A percentile compares a stretch with the other conserved stretches of the same genome.
These are phyloP conservation scores for Chaetomium fimeti DNA, from an alignment of 495 filamentous ascomycete genomes.

Conservation along the genomic window DNA sequence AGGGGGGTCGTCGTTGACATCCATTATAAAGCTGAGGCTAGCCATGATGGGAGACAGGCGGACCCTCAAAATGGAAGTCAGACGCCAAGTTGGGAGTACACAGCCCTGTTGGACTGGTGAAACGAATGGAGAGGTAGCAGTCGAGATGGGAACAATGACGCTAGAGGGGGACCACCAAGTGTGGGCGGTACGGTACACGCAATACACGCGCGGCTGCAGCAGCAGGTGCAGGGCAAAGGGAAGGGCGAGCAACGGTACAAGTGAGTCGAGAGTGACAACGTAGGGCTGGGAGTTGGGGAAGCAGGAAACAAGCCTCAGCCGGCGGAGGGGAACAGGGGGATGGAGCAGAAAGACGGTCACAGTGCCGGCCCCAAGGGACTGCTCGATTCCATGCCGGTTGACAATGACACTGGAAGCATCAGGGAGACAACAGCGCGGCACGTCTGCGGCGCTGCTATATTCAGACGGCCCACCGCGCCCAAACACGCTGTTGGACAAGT, in stretches of 20 bases:
- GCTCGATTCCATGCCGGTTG: slow-evolving; percentile 16
- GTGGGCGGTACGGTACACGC: slow-evolving; percentile 25
- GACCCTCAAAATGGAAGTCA: slow-evolving; percentile 45
- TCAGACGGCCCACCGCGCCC: slow-evolving; percentile 37
- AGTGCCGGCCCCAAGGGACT: slow-evolving; percentile 14
- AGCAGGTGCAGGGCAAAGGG: slow-evolving; percentile 24
- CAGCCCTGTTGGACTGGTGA: slow-evolving; percentile 38
- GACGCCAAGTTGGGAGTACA: slow-evolving; percentile 41
- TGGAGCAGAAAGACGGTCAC: slow-evolving; percentile 6
- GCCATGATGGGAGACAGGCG: slow-evolving; percentile 44
- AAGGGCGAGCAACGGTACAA: slow-evolving; percentile 5
- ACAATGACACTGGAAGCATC: slow-evolving; percentile 21
- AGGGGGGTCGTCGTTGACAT: slow-evolving; percentile 42
- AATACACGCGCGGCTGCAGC: slow-evolving; percentile 40
- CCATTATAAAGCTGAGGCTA: slow-evolving; percentile 51
- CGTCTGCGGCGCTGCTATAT: slow-evolving; percentile 49
- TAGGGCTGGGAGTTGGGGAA: slow-evolving; percentile 14
- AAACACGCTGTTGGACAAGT: slow-evolving; percentile 19
- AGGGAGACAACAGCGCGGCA: slow-evolving; percentile 32
- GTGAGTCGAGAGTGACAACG: slow-evolving; percentile 19
- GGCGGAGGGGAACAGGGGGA: slow-evolving; percentile 33
- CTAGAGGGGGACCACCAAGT: slow-evolving; percentile 27
- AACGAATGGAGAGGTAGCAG: slow-evolving; percentile 36
- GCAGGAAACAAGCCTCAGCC: slow-evolving; percentile 26
- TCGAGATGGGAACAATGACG: slow-evolving; percentile 29